These are phyloP conservation scores for Plasmodium sp. DNA, from an alignment of 169 alveolate genomes.

Conservation along the genomic window DNA sequence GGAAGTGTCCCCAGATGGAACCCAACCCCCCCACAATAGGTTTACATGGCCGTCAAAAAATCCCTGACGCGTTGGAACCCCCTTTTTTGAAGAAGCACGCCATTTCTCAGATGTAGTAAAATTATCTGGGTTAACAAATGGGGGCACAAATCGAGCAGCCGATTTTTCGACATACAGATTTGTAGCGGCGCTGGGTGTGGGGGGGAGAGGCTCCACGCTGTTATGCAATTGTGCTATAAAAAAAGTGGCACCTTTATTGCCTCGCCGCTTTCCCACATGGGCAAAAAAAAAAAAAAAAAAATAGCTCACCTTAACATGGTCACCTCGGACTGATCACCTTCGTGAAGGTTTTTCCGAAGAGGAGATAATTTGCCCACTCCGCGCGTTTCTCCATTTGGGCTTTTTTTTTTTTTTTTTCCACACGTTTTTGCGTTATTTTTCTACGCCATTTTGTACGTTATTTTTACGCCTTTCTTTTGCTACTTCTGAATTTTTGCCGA, in stretches of 20 bases:
- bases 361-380: not conserved
- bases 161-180: not conserved
- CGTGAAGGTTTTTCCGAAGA: not conserved
- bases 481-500: not conserved
- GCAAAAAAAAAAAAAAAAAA: not conserved
- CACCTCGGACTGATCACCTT: not conserved
- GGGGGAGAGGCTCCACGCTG: not conserved
- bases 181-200: not conserved
- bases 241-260: not conserved
- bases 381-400: not conserved
- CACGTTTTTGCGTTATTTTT: not conserved
- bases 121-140: not conserved
- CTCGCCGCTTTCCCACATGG: not conserved
- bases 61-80: not conserved
- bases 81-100: not conserved
- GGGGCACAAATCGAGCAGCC: not conserved
- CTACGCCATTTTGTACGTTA: not conserved
- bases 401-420: no score
- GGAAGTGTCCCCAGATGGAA: not conserved
- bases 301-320: no score
- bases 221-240: not conserved
- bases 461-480: not conserved
- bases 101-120: not conserved
- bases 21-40: not conserved
- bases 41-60: not conserved